These are phyloP conservation scores for Solanum chacoense DNA, from an alignment of 305 asterid genomes.

Conservation along the genomic window DNA sequence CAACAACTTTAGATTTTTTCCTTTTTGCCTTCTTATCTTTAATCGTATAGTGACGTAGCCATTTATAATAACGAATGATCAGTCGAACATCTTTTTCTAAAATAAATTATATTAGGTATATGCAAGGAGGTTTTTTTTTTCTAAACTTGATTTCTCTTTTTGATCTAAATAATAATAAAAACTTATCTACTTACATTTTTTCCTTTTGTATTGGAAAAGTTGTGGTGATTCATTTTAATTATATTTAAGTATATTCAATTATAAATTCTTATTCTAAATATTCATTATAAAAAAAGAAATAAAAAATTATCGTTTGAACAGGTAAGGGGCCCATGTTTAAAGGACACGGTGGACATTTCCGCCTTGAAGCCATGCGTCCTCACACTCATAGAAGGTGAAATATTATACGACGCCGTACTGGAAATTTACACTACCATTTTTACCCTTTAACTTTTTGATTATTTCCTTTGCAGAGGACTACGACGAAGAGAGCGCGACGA, in stretches of 20 bases:
- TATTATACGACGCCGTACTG: slow-evolving; percentile 11
- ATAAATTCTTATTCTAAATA: neutral
- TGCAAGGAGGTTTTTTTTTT: neutral
- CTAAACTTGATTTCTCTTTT: neutral
- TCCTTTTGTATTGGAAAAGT: neutral
- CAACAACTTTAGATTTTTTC: neutral
- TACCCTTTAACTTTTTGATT: slow-evolving; percentile 12
- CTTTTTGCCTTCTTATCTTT: neutral
- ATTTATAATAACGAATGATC: neutral
- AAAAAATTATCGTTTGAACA: slow-evolving; percentile 1
- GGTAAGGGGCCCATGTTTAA: slow-evolving; percentile 85
- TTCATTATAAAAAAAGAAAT: too few relatives aligned
- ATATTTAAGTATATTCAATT: neutral
- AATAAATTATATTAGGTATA: neutral
- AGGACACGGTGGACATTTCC: slow-evolving; percentile 82
- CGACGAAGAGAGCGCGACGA: slow-evolving; percentile 66
- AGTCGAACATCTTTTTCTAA: neutral
- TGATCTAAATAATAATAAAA: neutral
- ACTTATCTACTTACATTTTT: neutral
- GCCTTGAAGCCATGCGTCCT: slow-evolving; percentile 89
- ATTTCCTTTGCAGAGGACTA: slow-evolving; percentile 59
- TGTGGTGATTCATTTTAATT: neutral
- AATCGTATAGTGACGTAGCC: neutral
- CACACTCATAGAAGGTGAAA: slow-evolving; percentile 69
- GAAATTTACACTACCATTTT: slow-evolving; percentile 2